A percentile compares a stretch with the other conserved stretches of the same genome.
phyloP scores from a whole-genome alignment of 352 stramenopile genomes.

The Phytophthora sp. region DNA sequence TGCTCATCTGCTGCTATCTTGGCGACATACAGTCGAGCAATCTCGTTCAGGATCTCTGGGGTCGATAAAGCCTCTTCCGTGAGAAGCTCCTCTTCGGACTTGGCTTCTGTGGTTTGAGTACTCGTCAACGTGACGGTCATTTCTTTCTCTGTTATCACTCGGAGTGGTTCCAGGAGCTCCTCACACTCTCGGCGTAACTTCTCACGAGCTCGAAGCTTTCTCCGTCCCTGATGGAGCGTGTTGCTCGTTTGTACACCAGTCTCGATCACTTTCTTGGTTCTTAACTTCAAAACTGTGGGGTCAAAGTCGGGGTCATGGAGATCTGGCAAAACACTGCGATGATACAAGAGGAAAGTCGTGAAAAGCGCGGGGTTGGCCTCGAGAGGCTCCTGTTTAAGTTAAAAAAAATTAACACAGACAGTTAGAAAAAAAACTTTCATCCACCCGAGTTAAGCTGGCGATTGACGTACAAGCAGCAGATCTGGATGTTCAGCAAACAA shows the following conservation, averaged over 20 bases:
- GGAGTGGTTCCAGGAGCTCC: constrained; percentile 34
- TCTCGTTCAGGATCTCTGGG: constrained; percentile 56
- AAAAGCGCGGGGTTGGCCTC: constrained; percentile 77
- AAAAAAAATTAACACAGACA: not conserved
- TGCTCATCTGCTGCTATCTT: constrained; percentile 56
- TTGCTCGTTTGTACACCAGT: constrained; percentile 52
- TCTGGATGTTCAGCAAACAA: constrained; percentile 75
- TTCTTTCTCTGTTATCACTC: constrained; percentile 20
- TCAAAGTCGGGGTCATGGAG: constrained; percentile 63
- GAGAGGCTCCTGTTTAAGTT: constrained; percentile 53
- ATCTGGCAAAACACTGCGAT: constrained; percentile 65
- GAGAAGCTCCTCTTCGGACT: constrained; percentile 14
- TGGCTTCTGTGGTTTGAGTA: not conserved
- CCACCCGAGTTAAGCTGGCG: not conserved
- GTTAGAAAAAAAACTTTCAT: not conserved
- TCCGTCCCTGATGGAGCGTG: constrained; percentile 40
- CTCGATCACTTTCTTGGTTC: constrained; percentile 49
- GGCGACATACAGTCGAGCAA: constrained; percentile 65
- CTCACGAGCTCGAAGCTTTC: constrained; percentile 44
- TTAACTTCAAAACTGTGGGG: constrained; percentile 55
- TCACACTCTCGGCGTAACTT: constrained; percentile 50
- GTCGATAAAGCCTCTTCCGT: constrained; percentile 27
- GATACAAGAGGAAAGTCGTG: constrained; percentile 66
- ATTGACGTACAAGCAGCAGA: constrained; percentile 58
- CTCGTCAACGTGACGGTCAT: not conserved